These are phyloP conservation scores for Saccharum officinarum DNA, from an alignment of 176 grass and related monocot species.

Conservation along the genomic window DNA sequence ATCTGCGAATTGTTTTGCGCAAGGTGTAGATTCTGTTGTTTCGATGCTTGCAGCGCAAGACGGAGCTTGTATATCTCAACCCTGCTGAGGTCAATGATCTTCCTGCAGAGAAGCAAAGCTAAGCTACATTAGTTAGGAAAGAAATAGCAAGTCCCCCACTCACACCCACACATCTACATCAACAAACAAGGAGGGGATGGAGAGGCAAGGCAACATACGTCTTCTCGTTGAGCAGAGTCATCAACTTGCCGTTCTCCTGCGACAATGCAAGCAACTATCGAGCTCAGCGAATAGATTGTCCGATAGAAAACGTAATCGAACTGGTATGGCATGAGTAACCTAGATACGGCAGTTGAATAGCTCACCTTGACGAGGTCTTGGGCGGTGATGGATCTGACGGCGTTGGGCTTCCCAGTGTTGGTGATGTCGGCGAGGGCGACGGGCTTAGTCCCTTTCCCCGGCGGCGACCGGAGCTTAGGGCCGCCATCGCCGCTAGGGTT, in stretches of 20 bases:
- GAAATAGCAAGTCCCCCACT: not conserved
- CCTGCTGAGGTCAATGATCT: conserved; percentile 39
- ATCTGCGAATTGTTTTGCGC: conserved; percentile 55
- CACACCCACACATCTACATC: not conserved
- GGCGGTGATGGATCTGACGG: conserved; percentile 26
- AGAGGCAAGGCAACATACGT: conserved; percentile 33
- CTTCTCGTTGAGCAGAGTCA: conserved; percentile 43
- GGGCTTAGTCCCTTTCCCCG: conserved; percentile 26
- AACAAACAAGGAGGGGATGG: not conserved
- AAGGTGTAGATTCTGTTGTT: conserved; percentile 58
- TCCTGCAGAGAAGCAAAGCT: conserved; percentile 37
- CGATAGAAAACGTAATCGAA: not conserved
- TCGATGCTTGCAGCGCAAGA: conserved; percentile 19
- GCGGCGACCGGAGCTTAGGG: not conserved
- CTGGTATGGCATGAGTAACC: not conserved
- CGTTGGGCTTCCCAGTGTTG: conserved; percentile 42
- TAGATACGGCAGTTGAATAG: not conserved
- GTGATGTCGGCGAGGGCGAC: conserved; percentile 54
- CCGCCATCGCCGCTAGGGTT: not conserved
- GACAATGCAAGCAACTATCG: not conserved
- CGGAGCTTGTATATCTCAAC: conserved; percentile 56
- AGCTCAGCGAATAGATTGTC: not conserved
- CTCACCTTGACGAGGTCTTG: conserved; percentile 45
- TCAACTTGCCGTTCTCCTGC: conserved; percentile 53
- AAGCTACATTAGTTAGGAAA: conserved; percentile 5